Conservation (phyloP, 2,329 filamentous ascomycete genomes). For the Fusarium graminum region DNA sequence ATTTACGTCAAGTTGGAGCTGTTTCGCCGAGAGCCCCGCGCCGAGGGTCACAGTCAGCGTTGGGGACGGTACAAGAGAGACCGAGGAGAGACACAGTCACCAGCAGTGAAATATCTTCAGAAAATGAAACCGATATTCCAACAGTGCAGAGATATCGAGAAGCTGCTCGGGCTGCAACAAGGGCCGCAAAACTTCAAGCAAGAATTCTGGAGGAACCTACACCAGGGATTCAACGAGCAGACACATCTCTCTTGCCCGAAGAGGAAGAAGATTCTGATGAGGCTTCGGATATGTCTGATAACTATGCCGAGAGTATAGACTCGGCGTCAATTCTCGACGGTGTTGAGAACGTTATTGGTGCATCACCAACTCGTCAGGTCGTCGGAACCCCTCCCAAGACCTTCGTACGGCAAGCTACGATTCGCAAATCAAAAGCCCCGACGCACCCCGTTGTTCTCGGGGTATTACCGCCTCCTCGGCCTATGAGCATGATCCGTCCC, state of each 20-base stretch:
- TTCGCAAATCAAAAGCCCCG: constrained; percentile 70
- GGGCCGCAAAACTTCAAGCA: constrained; percentile 54
- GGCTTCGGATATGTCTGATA: constrained; percentile 72
- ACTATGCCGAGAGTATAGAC: constrained; percentile 76
- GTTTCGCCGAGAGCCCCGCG: constrained; percentile 65
- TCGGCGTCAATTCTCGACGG: constrained; percentile 78
- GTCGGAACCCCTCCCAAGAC: constrained; percentile 74
- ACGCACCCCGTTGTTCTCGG: constrained; percentile 70
- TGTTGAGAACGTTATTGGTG: constrained; percentile 69
- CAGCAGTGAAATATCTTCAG: constrained; percentile 85
- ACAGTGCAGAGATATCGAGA: constrained; percentile 74
- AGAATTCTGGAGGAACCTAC: constrained; percentile 56
- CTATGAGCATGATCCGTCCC: constrained; percentile 72
- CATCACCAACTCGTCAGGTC: constrained; percentile 68
- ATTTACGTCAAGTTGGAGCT: constrained; percentile 65
- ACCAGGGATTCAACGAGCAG: constrained; percentile 58
- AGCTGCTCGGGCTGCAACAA: constrained; percentile 68
- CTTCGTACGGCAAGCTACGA: constrained; percentile 72
- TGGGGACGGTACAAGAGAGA: constrained; percentile 78
- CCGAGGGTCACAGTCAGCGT: constrained; percentile 77
- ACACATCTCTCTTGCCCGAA: constrained; percentile 67
- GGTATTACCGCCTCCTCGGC: constrained; percentile 78
- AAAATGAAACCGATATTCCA: constrained; percentile 80
- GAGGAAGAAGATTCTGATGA: constrained; percentile 73
- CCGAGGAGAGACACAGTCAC: constrained; percentile 81